Percentiles rank a stretch among this genome's conserved stretches.
Evolutionary conservation across 495 filamentous ascomycete species (phyloP).

Genomic region (Penicillium chermesinum): DNA sequence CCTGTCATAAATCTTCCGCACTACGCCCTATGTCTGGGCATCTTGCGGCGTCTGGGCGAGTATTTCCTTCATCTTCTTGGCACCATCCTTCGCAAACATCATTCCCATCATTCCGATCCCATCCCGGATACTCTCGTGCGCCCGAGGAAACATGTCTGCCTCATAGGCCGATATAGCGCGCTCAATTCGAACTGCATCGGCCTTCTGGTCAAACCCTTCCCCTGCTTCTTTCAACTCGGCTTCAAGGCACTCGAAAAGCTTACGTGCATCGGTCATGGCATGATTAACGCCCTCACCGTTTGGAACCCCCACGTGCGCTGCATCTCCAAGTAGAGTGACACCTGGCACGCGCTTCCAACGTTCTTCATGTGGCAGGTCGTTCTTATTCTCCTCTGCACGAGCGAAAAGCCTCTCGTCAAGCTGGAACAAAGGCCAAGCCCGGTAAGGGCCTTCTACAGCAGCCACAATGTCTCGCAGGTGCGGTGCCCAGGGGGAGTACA

Average conservation of each 20-base stretch:
- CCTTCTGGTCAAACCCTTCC: not conserved
- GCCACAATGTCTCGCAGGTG: slow-evolving; percentile 10
- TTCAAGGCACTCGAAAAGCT: slow-evolving; percentile 11
- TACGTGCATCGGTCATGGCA: slow-evolving; percentile 13
- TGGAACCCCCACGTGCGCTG: slow-evolving; percentile 9
- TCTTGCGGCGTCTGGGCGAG: not conserved
- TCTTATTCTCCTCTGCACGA: not conserved
- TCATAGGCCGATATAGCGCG: slow-evolving; percentile 15
- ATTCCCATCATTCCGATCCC: slow-evolving; percentile 7
- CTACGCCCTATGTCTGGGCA: not conserved
- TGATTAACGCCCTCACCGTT: slow-evolving; percentile 15
- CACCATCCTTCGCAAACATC: slow-evolving; percentile 11
- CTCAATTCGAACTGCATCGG: slow-evolving; percentile 5
- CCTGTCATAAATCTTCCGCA: too few relatives aligned
- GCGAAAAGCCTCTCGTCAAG: slow-evolving; percentile 6
- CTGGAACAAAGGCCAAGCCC: slow-evolving; percentile 12
- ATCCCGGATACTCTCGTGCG: slow-evolving; percentile 6
- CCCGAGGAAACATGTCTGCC: slow-evolving; percentile 14
- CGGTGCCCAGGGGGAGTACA: slow-evolving; percentile 6
- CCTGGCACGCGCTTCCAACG: slow-evolving; percentile 6
- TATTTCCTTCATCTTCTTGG: slow-evolving; percentile 1
- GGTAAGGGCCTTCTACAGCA: slow-evolving; percentile 9
- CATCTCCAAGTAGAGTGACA: slow-evolving; percentile 10
- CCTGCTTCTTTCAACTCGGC: not conserved
- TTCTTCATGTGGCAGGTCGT: not conserved